phyloP scores from a whole-genome alignment of 345 rosid species.

The Linum lewisii region DNA sequence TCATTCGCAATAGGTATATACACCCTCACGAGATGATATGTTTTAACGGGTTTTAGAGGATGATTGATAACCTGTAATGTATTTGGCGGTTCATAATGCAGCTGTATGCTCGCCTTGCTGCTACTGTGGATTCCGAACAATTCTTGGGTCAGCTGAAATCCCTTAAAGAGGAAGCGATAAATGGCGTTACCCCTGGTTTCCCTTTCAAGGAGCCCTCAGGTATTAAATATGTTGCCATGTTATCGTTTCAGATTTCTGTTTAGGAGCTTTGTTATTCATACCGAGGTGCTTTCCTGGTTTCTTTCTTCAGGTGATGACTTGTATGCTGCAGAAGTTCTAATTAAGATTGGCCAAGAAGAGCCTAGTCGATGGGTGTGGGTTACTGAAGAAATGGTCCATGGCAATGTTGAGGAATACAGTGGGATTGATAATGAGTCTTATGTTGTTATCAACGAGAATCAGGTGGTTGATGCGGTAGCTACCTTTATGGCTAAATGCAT shows the following conservation, averaged over 20 bases:
- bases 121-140: conserved; percentile 60
- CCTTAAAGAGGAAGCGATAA: conserved; percentile 31
- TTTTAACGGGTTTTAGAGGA: no score
- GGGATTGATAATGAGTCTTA: conserved; percentile 73
- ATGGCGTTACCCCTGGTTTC: conserved; percentile 45
- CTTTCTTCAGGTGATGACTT: conserved; percentile 48
- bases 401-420: conserved; percentile 64
- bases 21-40: no score
- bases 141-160: conserved; percentile 54
- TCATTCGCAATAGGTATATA: no score
- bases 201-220: conserved; percentile 91
- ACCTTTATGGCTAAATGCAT: conserved; percentile 91
- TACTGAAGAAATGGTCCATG: conserved; percentile 75
- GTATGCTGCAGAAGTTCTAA: conserved; percentile 52
- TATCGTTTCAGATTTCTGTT: background rate
- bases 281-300: background rate
- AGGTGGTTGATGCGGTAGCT: conserved; percentile 84
- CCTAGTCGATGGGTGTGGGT: conserved; percentile 99
- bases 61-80: background rate
- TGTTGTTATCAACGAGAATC: conserved; percentile 63
- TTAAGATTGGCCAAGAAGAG: conserved; percentile 55
- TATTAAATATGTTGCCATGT: conserved; percentile 8
- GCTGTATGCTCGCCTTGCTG: conserved; percentile 49
- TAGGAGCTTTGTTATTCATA: no score
- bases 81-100: conserved; percentile 18